phyloP scores from a whole-genome alignment of 371 early-diverging fungal genomes.

The Ordospora pajunii region DNA sequence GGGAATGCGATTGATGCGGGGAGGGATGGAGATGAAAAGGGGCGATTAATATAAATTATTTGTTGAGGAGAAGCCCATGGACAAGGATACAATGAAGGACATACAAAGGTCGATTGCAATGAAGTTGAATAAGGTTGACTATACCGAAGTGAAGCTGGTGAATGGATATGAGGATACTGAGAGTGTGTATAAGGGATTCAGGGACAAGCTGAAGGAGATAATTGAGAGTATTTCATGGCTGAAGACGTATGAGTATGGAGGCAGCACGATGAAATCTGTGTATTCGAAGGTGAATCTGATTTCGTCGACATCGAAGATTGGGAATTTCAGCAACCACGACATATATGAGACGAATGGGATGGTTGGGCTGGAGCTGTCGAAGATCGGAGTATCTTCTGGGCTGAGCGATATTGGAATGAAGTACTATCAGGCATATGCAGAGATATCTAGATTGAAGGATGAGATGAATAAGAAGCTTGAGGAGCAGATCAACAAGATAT shows the following conservation, averaged over 20 bases:
- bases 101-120: conserved; percentile 36
- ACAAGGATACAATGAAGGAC: conserved; percentile 29
- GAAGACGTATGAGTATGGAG: conserved; percentile 50
- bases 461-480: conserved; percentile 46
- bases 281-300: conserved; percentile 43
- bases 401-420: conserved; percentile 15
- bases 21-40: not conserved
- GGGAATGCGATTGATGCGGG: not conserved
- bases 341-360: conserved; percentile 42
- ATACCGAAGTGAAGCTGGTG: conserved; percentile 45
- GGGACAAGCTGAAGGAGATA: conserved; percentile 32
- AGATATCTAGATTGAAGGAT: conserved; percentile 38
- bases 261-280: conserved; percentile 37
- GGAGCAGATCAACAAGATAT: conserved; percentile 23
- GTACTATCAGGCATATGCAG: conserved; percentile 39
- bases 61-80: conserved; percentile 1
- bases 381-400: not conserved
- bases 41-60: not conserved
- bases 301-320: conserved; percentile 18
- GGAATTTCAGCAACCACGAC: conserved; percentile 42
- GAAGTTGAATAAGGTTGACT: conserved; percentile 52
- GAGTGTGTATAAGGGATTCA: conserved; percentile 40
- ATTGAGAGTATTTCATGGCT: conserved; percentile 30
- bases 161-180: conserved; percentile 51
- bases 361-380: not conserved